Evolutionary conservation across 2,329 filamentous ascomycete species (phyloP).

Genomic region (Nigrospora osmanthi): DNA sequence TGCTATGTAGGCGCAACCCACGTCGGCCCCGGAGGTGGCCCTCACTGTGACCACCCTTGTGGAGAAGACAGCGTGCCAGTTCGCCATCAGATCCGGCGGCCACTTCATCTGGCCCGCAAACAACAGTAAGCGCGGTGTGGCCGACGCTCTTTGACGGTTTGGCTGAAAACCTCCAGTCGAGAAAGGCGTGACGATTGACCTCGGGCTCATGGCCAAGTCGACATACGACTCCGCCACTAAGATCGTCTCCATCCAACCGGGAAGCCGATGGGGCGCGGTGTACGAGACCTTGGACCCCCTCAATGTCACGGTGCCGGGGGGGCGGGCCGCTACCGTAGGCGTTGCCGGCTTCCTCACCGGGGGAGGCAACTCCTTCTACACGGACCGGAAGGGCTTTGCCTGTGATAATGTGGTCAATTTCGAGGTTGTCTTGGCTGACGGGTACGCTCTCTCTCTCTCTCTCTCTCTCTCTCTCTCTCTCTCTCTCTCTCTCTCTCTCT

Average conservation of each 20-base stretch:
- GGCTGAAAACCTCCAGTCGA: no score
- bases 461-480: no score
- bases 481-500: no score
- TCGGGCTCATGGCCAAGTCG: slow-evolving; percentile 19
- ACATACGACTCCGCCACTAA: slow-evolving; percentile 15
- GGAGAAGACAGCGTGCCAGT: slow-evolving; percentile 6
- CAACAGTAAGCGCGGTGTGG: slow-evolving; percentile 1
- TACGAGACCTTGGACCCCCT: slow-evolving; percentile 8
- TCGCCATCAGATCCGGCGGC: slow-evolving; percentile 6
- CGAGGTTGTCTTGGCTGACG: slow-evolving; percentile 33
- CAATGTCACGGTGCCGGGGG: slow-evolving; percentile 10
- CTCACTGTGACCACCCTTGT: slow-evolving; percentile 5
- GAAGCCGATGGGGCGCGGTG: slow-evolving; percentile 13
- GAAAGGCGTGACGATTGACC: slow-evolving; percentile 7
- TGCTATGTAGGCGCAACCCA: background rate
- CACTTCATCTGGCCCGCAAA: slow-evolving; percentile 5
- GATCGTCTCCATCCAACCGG: slow-evolving; percentile 20
- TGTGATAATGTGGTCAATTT: slow-evolving; percentile 35
- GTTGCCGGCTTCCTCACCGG: slow-evolving; percentile 17
- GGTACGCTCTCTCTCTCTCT: no score
- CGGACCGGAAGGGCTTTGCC: slow-evolving; percentile 27
- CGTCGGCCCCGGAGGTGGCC: slow-evolving; percentile 3
- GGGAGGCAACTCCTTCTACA: slow-evolving; percentile 15
- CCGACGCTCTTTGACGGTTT: no score
- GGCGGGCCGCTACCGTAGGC: slow-evolving; percentile 15